Conservation (phyloP, 2,329 filamentous ascomycete genomes). For the Fusarium sp. region DNA sequence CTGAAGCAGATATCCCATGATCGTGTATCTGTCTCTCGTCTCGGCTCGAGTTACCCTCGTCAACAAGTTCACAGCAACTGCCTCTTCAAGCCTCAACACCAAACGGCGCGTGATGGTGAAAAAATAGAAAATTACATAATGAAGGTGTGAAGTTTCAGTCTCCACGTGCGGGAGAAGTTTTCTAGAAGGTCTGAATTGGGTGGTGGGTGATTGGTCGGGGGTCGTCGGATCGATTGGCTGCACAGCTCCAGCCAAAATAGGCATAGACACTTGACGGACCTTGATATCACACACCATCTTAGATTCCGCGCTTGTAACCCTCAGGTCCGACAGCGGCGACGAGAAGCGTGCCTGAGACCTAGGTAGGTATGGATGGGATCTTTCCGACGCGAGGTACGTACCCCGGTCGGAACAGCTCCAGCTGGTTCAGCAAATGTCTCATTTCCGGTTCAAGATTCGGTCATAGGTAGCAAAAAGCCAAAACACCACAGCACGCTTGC, state of each 20-base stretch:
- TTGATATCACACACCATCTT: background rate
- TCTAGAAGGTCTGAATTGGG: constrained; percentile 37
- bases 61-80: constrained; percentile 6
- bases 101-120: constrained; percentile 28
- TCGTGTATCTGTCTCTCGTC: too few relatives aligned
- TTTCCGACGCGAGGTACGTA: too few relatives aligned
- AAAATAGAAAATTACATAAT: background rate
- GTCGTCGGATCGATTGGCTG: constrained; percentile 2
- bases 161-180: constrained; percentile 42
- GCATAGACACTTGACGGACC: background rate
- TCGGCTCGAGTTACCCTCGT: constrained; percentile 1
- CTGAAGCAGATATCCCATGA: too few relatives aligned
- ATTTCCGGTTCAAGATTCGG: constrained; percentile 12
- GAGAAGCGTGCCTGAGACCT: background rate
- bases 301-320: constrained; percentile 2
- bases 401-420: background rate
- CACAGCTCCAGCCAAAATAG: constrained; percentile 22
- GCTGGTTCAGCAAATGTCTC: background rate
- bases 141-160: constrained; percentile 12
- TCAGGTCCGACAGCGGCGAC: constrained; percentile 15
- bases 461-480: constrained; percentile 2
- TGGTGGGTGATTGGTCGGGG: constrained; percentile 21
- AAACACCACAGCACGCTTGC: constrained; percentile 1
- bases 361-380: too few relatives aligned
- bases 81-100: constrained; percentile 18